Percentiles rank a stretch among this genome's conserved stretches.
These are phyloP conservation scores for Penicillium sp. DNA, from an alignment of 2,329 filamentous ascomycete species.

Conservation along the genomic window DNA sequence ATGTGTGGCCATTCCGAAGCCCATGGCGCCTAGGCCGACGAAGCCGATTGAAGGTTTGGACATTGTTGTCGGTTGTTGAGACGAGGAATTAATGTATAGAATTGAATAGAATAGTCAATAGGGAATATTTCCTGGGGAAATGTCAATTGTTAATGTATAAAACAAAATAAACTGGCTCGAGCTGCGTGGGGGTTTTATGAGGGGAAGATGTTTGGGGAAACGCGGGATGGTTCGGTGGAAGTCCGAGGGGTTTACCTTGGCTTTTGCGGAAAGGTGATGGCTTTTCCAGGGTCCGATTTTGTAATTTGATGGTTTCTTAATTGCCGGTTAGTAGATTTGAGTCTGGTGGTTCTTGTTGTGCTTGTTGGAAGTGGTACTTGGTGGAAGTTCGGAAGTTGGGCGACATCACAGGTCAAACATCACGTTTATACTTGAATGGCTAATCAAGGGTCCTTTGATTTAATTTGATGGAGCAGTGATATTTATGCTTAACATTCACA, in stretches of 20 bases:
- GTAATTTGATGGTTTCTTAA: not conserved
- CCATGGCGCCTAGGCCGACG: constrained; percentile 78
- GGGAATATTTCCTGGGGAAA: not conserved
- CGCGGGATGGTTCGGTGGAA: constrained; percentile 20
- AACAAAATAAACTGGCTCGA: not conserved
- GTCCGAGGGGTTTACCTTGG: constrained; percentile 14
- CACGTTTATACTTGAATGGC: not conserved
- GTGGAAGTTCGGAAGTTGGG: not conserved
- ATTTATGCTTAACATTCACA: not conserved
- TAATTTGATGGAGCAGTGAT: not conserved
- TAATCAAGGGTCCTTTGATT: not conserved
- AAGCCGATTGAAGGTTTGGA: constrained; percentile 60
- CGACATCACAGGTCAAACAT: not conserved
- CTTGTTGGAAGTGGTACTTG: not conserved
- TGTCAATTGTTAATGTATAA: not conserved
- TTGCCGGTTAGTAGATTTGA: not conserved
- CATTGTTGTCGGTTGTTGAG: constrained; percentile 21
- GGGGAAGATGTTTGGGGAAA: constrained; percentile 19
- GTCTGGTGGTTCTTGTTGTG: not conserved
- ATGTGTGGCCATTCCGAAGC: constrained; percentile 76
- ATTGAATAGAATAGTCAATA: not conserved
- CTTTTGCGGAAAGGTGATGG: not conserved
- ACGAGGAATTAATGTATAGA: not conserved
- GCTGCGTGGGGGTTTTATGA: constrained; percentile 15
- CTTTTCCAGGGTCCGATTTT: not conserved